Evolutionary conservation across 1,284 basidiomycete genomes (phyloP), one percentile per base, ranked within the genome.

Genomic region (Cutaneotrichosporon cyanovorans): DNA sequence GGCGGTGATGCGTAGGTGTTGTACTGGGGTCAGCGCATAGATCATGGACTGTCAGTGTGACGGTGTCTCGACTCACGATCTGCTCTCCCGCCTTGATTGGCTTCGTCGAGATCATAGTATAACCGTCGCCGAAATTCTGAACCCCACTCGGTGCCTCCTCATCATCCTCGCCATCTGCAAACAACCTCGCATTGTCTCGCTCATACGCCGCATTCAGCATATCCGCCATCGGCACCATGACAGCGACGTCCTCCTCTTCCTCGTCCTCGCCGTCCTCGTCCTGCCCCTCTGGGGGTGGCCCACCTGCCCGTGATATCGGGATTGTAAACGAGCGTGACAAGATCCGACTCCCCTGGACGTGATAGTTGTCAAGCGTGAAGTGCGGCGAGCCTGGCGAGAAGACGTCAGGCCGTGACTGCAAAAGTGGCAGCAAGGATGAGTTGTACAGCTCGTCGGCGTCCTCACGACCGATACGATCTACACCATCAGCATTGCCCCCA

Each of bases 221-320:
- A 69, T 97, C 93, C 1, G 93, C 95, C 77, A 98, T 84, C 0
- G 93, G 93, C 1, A 97, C 86, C 91, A 98, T 95, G 1, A 87
- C 83, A 10, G 90, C 82, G 55, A 87, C 81, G 2, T 78, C 75
- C 2, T 81, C 73, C 46, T 84, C 79, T 42, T 82, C 81, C 3
- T 71, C 76, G 10, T 82, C 81, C 11, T 81, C 79, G 15, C 63
- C 63, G 5, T 64, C 60, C 11, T 58, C 59, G 22, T 63, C 76
- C 11, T 74, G 75, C 6, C 56, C 60, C n/a, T 74, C 69, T 15
- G 32, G 22, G 4, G 31, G 42, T 0, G 46, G 38, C 2, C 45
- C 46, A 4, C 51, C 44, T 1, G 58, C 51, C 3, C 59, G 54
- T n/a, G 55, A 43, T 14, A 41, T 18, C 2, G 63, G 61, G 7